phyloP scores from a whole-genome alignment of 805 yeast species.

The Metschnikowia koreensis region DNA sequence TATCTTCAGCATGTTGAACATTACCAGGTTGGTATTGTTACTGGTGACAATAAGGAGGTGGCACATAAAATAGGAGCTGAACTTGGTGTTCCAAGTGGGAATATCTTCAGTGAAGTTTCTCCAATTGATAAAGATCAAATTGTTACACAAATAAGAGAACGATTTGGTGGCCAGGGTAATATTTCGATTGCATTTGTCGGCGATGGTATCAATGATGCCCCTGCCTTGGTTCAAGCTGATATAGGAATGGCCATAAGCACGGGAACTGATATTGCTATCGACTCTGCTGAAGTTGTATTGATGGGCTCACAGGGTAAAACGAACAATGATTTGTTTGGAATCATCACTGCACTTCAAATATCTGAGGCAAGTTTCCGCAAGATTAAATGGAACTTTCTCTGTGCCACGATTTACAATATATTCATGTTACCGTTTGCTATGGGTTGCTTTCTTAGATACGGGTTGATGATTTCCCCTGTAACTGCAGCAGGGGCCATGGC shows the following conservation, averaged over 20 bases:
- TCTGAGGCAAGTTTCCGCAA: conserved; percentile 67
- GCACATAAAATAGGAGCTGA: conserved; percentile 63
- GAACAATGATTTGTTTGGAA: conserved; percentile 42
- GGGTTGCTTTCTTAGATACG: conserved; percentile 81
- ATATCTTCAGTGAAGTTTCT: conserved; percentile 71
- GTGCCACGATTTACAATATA: conserved; percentile 84
- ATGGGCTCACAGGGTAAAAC: conserved; percentile 37
- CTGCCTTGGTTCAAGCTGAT: conserved; percentile 86
- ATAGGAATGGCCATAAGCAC: conserved; percentile 89
- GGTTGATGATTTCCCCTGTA: conserved; percentile 77
- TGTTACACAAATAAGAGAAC: conserved; percentile 54
- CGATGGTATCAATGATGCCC: conserved; percentile 97
- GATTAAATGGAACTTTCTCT: conserved; percentile 76
- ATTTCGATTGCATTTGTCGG: conserved; percentile 81
- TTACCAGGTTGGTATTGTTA: conserved; percentile 74
- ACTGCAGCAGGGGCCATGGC: conserved; percentile 95
- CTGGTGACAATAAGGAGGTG: conserved; percentile 74
- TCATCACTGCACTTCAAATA: conserved; percentile 62
- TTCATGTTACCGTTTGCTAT: conserved; percentile 92
- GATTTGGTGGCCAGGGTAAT: conserved; percentile 31
- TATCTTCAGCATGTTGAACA: conserved; percentile 49
- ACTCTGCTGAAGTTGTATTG: conserved; percentile 91
- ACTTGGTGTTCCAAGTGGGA: conserved; percentile 61
- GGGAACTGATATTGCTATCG: conserved; percentile 95
- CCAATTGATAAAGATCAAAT: conserved; percentile 64